Evolutionary conservation across 2,329 filamentous ascomycete species (phyloP).

Genomic region (Cladophialophora yegresii): DNA sequence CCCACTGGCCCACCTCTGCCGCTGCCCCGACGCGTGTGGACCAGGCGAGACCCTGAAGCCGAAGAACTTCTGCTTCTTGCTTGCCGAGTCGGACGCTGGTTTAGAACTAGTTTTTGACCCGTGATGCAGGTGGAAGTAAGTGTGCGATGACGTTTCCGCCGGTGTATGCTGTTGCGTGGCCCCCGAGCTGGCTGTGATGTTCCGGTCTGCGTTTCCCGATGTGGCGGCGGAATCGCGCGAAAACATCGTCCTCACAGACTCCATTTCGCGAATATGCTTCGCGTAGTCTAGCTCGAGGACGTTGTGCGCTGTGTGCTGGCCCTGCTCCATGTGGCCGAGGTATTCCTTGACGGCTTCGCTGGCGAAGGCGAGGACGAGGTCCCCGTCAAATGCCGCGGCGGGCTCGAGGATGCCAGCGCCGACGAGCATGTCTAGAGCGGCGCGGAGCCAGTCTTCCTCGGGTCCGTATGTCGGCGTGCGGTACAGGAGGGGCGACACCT

Average conservation of each 20-base stretch:
- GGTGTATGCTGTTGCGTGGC: background rate
- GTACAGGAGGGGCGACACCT: slow-evolving; percentile 18
- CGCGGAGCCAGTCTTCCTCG: slow-evolving; percentile 30
- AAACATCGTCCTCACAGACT: slow-evolving; percentile 27
- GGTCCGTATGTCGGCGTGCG: slow-evolving; percentile 30
- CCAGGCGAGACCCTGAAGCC: slow-evolving; percentile 20
- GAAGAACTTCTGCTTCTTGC: slow-evolving; percentile 16
- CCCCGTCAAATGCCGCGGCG: slow-evolving; percentile 17
- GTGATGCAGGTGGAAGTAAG: slow-evolving; percentile 9
- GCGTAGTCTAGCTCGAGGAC: slow-evolving; percentile 28
- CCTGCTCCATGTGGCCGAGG: slow-evolving; percentile 4
- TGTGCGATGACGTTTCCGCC: background rate
- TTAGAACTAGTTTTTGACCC: background rate
- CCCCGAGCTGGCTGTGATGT: background rate
- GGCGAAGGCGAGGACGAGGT: slow-evolving; percentile 21
- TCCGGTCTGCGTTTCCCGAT: background rate
- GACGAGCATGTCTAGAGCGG: slow-evolving; percentile 22
- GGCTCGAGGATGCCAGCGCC: slow-evolving; percentile 19
- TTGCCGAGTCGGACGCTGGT: background rate
- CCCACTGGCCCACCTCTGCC: slow-evolving; percentile 4
- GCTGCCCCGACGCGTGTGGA: slow-evolving; percentile 2
- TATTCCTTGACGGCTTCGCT: slow-evolving; percentile 21
- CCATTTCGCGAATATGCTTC: slow-evolving; percentile 15
- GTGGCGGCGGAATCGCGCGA: background rate
- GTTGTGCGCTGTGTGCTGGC: background rate